Evolutionary conservation across 225 moss, liverwort and hornwort species (phyloP), one percentile per base, ranked within the genome.

Genomic region (Rhytidiadelphus loreus): DNA sequence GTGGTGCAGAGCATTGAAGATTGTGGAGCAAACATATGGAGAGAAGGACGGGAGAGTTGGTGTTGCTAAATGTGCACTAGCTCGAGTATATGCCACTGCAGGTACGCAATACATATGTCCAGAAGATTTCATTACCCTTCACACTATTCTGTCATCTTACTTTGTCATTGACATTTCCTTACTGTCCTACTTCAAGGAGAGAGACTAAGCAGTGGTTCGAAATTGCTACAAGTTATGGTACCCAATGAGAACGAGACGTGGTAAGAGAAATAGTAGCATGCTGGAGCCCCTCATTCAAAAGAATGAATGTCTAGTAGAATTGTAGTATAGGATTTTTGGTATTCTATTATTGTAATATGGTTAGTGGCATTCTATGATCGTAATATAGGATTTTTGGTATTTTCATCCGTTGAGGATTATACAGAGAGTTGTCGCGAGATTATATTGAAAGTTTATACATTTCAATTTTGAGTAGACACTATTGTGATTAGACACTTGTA

Each of bases 41-140:
- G 84, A 90, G 91, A 84, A 83, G 83, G 97, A 98, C 85, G 97
- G 95, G 77, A 93, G 97, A 88, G 94, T 93, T 80, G 98, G 96
- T 55, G 91, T 98, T 86, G 98, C 98, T 82, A 96, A 91, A 89
- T 98, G 97, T 93, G 97, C 96, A 37, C 87, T 98, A 82, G 98
- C 97, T 85, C 95, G 96, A 83, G 95, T 89, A 63, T 92, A 93
- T 92, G 92, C 91, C 87, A 87, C 95, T 44, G 89, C 88, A 90
- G 97, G 98, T 98, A 75, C n/a, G 87, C 39, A 66, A 48, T 33
- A 73, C 43, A 69, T 71, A 71, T 77, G 58, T 80, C 39, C 75
- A 33, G 48, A 81, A 69, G 52, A 60, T 84, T 86, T 59, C 44
- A 22, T 30, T 61, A 18, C 80, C 57, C 50, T 64, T 82, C 68